Conservation (phyloP, 2,329 filamentous ascomycete genomes). For the Aspergillus tubingensis region DNA sequence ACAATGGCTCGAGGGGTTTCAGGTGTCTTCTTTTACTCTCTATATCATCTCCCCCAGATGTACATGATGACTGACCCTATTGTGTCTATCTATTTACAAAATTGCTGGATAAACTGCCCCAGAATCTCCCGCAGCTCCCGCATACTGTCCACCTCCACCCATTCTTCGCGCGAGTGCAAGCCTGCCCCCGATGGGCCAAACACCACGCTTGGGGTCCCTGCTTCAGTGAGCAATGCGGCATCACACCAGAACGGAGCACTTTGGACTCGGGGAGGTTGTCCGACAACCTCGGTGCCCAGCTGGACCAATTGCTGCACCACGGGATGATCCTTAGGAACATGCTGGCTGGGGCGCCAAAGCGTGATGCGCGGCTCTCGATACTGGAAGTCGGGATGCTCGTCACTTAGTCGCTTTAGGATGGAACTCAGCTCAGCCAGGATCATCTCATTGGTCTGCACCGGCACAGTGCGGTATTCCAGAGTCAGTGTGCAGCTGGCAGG, state of each 20-base stretch:
- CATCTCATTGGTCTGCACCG: conserved; percentile 44
- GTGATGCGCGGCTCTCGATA: conserved; percentile 43
- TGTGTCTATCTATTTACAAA: conserved; percentile 17
- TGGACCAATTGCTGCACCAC: conserved; percentile 40
- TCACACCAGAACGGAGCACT: conserved; percentile 53
- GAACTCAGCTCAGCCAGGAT: conserved; percentile 42
- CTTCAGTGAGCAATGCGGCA: conserved; percentile 50
- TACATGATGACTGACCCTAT: too few relatives aligned
- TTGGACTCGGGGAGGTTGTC: conserved; percentile 25
- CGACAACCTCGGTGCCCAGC: conserved; percentile 31
- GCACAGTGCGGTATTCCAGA: conserved; percentile 53
- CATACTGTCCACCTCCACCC: conserved; percentile 50
- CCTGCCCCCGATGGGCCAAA: conserved; percentile 54
- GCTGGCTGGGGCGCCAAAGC: conserved; percentile 48
- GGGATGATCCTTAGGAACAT: conserved; percentile 44
- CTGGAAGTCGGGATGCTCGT: conserved; percentile 41
- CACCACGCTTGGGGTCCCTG: conserved; percentile 51
- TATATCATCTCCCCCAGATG: too few relatives aligned
- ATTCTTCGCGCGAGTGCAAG: conserved; percentile 54
- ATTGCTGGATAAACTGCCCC: conserved; percentile 20
- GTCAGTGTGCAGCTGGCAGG: conserved; percentile 52
- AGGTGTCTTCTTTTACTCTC: neutral
- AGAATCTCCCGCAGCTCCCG: conserved; percentile 32
- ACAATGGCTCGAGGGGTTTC: too few relatives aligned
- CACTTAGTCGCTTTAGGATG: conserved; percentile 38